Evolutionary conservation across 2,329 filamentous ascomycete genomes (phyloP).

Genomic region (Phialophora verrucosa): DNA sequence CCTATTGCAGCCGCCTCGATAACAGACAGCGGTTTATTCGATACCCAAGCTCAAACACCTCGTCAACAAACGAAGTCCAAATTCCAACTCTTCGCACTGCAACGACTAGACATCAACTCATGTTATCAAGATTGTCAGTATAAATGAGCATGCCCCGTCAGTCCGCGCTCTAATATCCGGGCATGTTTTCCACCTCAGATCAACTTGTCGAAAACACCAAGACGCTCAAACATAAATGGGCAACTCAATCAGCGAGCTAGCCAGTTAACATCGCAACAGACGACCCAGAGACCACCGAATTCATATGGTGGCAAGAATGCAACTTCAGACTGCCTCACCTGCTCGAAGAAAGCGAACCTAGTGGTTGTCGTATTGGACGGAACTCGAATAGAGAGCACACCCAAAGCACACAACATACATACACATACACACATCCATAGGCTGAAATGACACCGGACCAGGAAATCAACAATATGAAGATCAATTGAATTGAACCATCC

Average conservation of each 20-base stretch:
- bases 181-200: background rate
- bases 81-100: background rate
- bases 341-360: background rate
- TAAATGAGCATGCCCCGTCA: background rate
- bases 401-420: background rate
- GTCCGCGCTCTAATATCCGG: too few relatives aligned
- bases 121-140: background rate
- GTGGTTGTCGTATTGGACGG: background rate
- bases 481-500: too few relatives aligned
- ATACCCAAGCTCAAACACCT: background rate
- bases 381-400: background rate
- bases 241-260: background rate
- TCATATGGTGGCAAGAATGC: background rate
- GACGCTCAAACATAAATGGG: background rate
- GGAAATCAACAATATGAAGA: too few relatives aligned
- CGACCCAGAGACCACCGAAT: background rate
- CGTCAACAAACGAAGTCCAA: background rate
- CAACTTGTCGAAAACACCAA: background rate
- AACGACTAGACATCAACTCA: background rate
- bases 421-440: background rate
- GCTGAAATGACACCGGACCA: too few relatives aligned
- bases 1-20: background rate
- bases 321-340: background rate
- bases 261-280: background rate
- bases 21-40: background rate